A percentile compares a stretch with the other conserved stretches of the same genome.
These are phyloP conservation scores for Aspergillus fischeri DNA, from an alignment of 2,329 filamentous ascomycete species.

Conservation along the genomic window DNA sequence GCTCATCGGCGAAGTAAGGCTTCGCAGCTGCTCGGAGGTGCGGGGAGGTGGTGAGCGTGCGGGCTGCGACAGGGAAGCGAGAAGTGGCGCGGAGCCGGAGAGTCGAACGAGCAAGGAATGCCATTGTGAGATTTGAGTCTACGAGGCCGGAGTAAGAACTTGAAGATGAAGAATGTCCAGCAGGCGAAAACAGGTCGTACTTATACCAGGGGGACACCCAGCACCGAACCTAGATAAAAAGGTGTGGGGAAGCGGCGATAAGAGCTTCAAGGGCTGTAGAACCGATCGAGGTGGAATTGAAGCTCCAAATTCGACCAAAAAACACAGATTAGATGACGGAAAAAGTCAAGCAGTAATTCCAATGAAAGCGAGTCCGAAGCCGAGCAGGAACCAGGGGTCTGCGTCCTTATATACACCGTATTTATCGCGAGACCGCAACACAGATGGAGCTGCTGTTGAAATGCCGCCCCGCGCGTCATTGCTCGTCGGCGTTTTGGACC, in stretches of 20 bases:
- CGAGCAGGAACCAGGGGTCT: not conserved
- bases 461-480: constrained; percentile 19
- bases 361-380: not conserved
- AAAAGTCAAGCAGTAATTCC: not conserved
- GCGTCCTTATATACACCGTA: constrained; percentile 3
- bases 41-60: constrained; percentile 35
- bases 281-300: not conserved
- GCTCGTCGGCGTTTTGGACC: constrained; percentile 23
- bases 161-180: not conserved
- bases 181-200: not conserved
- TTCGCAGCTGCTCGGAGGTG: constrained; percentile 38
- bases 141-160: not conserved
- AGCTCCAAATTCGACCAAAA: not conserved
- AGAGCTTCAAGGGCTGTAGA: not conserved
- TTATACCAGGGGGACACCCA: not conserved
- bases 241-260: not conserved
- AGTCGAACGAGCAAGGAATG: constrained; percentile 34
- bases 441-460: constrained; percentile 18
- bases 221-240: not conserved
- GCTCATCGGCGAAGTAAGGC: constrained; percentile 58
- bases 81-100: constrained; percentile 29
- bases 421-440: constrained; percentile 9
- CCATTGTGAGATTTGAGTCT: constrained; percentile 24
- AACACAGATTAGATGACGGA: not conserved
- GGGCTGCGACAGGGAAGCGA: constrained; percentile 29